phyloP scores from a whole-genome alignment of 1,284 basidiomycete genomes.

The Marasmius fiardii region DNA sequence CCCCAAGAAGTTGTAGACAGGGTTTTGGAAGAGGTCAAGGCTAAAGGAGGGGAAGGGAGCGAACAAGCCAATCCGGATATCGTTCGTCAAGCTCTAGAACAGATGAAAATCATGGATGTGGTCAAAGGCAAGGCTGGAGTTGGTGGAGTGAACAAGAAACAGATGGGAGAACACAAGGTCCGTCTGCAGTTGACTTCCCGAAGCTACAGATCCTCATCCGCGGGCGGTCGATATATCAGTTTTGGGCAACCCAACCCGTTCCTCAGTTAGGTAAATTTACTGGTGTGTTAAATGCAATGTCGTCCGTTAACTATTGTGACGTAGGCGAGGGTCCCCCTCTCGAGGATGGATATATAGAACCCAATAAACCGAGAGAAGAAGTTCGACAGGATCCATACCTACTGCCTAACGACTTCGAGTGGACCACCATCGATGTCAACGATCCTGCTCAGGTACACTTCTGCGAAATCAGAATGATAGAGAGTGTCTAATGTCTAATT shows the following conservation, averaged over 20 bases:
- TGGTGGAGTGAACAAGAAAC: constrained; percentile 71
- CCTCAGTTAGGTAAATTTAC: constrained; percentile 66
- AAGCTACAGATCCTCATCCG: too few species aligned
- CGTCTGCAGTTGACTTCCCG: too few species aligned
- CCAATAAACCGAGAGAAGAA: constrained; percentile 72
- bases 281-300: background rate
- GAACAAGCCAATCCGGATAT: constrained; percentile 54
- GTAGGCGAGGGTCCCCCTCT: constrained; percentile 63
- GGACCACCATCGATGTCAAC: constrained; percentile 82
- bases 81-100: constrained; percentile 58
- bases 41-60: constrained; percentile 46
- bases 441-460: constrained; percentile 63
- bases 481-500: background rate
- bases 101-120: constrained; percentile 72
- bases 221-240: constrained; percentile 44
- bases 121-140: constrained; percentile 67
- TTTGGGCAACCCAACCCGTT: constrained; percentile 96
- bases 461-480: background rate
- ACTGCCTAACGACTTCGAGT: constrained; percentile 92
- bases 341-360: constrained; percentile 89
- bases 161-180: constrained; percentile 86
- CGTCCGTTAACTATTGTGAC: background rate
- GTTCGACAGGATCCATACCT: constrained; percentile 87
- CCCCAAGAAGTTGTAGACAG: constrained; percentile 58
- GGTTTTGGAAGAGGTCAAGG: constrained; percentile 58